These are phyloP conservation scores for Aspergillus biplanus DNA, from an alignment of 495 filamentous ascomycete species.

Conservation along the genomic window DNA sequence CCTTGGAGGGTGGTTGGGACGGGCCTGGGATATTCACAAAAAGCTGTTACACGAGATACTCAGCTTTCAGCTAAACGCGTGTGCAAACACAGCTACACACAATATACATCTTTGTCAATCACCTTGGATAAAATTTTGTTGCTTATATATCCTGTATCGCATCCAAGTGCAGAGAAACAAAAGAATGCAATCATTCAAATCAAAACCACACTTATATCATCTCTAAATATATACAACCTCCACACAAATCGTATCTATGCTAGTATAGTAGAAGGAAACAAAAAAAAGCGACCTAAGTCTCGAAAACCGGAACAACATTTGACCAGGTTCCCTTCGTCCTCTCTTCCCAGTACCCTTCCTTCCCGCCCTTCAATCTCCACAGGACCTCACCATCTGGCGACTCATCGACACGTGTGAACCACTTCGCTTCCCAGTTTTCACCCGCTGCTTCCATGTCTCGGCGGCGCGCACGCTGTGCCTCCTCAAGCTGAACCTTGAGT, in stretches of 20 bases:
- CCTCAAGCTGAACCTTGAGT: slow-evolving; percentile 81
- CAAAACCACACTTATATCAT: too few species aligned
- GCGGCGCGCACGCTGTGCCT: slow-evolving; percentile 77
- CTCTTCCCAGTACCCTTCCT: slow-evolving; percentile 92
- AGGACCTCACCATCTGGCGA: slow-evolving; percentile 66
- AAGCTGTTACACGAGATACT: too few species aligned
- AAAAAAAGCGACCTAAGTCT: slow-evolving; percentile 28
- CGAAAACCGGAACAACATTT: slow-evolving; percentile 74
- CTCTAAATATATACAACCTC: not conserved
- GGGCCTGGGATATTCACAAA: too few species aligned
- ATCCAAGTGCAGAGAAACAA: too few species aligned
- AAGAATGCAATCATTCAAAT: too few species aligned
- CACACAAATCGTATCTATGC: slow-evolving; percentile 1
- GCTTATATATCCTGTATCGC: too few species aligned
- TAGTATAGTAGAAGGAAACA: not conserved
- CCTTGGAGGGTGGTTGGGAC: too few species aligned
- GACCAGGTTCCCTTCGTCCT: slow-evolving; percentile 69
- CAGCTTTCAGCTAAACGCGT: too few species aligned
- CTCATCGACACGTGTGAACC: slow-evolving; percentile 73
- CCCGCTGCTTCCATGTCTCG: slow-evolving; percentile 74
- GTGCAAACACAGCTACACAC: too few species aligned
- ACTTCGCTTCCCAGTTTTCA: slow-evolving; percentile 71
- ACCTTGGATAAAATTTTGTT: too few species aligned
- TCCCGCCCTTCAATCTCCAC: slow-evolving; percentile 80
- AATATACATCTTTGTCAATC: too few species aligned